Percentiles rank a stretch among this genome's conserved stretches.
Conservation (phyloP, 192 early-diverging fungal genomes). For the Rhizophagus clarus region DNA sequence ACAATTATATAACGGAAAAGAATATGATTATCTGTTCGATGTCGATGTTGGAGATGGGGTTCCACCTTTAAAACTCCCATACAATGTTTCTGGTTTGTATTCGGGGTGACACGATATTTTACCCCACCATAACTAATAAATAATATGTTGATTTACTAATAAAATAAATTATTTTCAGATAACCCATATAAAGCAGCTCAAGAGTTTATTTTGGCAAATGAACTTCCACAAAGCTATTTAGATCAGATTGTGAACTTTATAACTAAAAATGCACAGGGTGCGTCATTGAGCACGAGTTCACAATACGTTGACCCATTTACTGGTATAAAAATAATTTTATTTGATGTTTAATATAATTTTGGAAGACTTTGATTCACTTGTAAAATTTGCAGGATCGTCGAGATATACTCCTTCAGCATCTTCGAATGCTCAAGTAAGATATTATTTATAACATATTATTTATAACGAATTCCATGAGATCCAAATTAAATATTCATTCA, state of each 20-base stretch:
- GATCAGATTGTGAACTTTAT: slow-evolving; percentile 98
- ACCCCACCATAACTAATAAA: no score
- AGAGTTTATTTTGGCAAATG: slow-evolving; percentile 79
- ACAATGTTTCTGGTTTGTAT: slow-evolving; percentile 72
- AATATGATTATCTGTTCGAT: slow-evolving; percentile 99
- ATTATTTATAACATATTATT: no score
- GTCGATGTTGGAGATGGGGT: slow-evolving; percentile 87
- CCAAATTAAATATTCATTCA: background rate
- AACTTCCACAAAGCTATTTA: slow-evolving; percentile 80
- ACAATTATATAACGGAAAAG: slow-evolving; percentile 78
- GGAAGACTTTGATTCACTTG: slow-evolving; percentile 5
- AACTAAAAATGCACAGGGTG: slow-evolving; percentile 74
- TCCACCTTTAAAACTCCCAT: slow-evolving; percentile 89
- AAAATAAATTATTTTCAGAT: slow-evolving; percentile 51
- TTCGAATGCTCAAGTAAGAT: slow-evolving; percentile 13
- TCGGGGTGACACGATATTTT: no score
- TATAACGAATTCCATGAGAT: background rate
- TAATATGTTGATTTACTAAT: no score
- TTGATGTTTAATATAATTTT: background rate
- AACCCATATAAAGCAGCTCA: slow-evolving; percentile 95
- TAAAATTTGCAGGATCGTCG: slow-evolving; percentile 51
- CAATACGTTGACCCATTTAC: slow-evolving; percentile 56
- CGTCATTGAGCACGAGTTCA: slow-evolving; percentile 51
- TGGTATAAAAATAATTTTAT: slow-evolving; percentile 37
- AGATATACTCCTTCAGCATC: slow-evolving; percentile 61